Evolutionary conservation across 441 rosid genomes (phyloP), one percentile per base, ranked within the genome.

Genomic region (Gossypium trilobum): DNA sequence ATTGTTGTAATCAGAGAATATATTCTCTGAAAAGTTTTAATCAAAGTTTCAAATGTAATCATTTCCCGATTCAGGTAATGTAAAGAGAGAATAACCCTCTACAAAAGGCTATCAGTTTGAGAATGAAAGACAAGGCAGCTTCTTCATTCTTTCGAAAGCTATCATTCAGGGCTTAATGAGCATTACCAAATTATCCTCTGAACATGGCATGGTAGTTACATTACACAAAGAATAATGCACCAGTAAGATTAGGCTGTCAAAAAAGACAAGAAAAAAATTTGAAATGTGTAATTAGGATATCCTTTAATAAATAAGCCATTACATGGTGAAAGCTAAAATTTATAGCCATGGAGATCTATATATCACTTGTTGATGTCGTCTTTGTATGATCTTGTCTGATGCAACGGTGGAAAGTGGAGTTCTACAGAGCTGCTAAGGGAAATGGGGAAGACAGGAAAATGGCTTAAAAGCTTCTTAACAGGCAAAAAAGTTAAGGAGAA

Each of bases 361-460:
- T 57, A 57, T 75, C 80, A 70, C 48, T 66, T 75, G 81, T 81
- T 78, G 68, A 54, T 74, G 19, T 73, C 59, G 58, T 74, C 70
- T 65, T 23, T 70, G 16, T 65, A 68, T 68, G 72, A 68, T 66
- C 56, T 78, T 59, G 10, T 59, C 60, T 17, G 61, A 80, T 73
- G 62, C 74, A 71, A 56, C 59, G 73, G 20, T 31, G 8, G 17
- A 48, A 51, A 74, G 19, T 31, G 10, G 14, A 42, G 46, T 76
- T 4, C 5, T 29, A 57, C 71, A 51, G 67, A 62, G 66, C 29
- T 52, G 76, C 72, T 79, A 72, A 67, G 68, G 68, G 76, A 10
- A 10, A 88, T 91, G 97, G 93, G 95, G 75, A 94, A 89, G 79
- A 80, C 95, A 57, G 86, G 97, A 13, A 91, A 89, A 76, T 94